Evolutionary conservation across 352 stramenopile species (phyloP).

Genomic region (Phytopythium kandeliae): DNA sequence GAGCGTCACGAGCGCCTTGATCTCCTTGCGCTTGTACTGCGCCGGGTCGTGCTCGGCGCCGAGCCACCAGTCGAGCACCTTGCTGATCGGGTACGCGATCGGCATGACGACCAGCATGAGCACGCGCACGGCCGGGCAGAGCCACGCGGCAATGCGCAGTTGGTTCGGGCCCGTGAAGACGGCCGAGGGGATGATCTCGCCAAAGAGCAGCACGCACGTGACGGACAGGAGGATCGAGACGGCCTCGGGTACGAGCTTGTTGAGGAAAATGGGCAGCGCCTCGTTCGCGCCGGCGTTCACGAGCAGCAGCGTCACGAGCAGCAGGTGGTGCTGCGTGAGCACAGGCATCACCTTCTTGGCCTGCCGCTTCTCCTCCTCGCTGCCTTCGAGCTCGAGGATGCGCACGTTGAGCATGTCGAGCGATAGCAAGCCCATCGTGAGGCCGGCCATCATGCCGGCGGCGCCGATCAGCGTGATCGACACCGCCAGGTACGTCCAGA

Average conservation of each 20-base stretch:
- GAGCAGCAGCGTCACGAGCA: slow-evolving; percentile 94
- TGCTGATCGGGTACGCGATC: slow-evolving; percentile 89
- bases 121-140: slow-evolving; percentile 81
- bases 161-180: slow-evolving; percentile 95
- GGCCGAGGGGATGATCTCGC: slow-evolving; percentile 95
- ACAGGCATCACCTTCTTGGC: slow-evolving; percentile 85
- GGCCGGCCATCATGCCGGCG: slow-evolving; percentile 64
- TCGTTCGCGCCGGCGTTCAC: slow-evolving; percentile 94
- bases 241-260: slow-evolving; percentile 78
- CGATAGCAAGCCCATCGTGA: slow-evolving; percentile 74
- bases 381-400: slow-evolving; percentile 75
- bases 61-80: slow-evolving; percentile 87
- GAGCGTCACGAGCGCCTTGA: slow-evolving; percentile 84
- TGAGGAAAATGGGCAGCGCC: slow-evolving; percentile 92
- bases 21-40: slow-evolving; percentile 87
- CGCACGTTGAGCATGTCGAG: slow-evolving; percentile 80
- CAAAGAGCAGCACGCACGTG: slow-evolving; percentile 93
- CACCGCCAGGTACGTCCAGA: slow-evolving; percentile 50
- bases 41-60: slow-evolving; percentile 69
- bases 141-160: slow-evolving; percentile 76
- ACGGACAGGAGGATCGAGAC: slow-evolving; percentile 95
- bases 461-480: slow-evolving; percentile 44
- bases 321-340: slow-evolving; percentile 87
- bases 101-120: slow-evolving; percentile 87
- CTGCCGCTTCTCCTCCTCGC: slow-evolving; percentile 61